Evolutionary conservation across 768 basidiomycete genomes (phyloP), one percentile per base, ranked within the genome.

Genomic region (Mycena capillaripes): DNA sequence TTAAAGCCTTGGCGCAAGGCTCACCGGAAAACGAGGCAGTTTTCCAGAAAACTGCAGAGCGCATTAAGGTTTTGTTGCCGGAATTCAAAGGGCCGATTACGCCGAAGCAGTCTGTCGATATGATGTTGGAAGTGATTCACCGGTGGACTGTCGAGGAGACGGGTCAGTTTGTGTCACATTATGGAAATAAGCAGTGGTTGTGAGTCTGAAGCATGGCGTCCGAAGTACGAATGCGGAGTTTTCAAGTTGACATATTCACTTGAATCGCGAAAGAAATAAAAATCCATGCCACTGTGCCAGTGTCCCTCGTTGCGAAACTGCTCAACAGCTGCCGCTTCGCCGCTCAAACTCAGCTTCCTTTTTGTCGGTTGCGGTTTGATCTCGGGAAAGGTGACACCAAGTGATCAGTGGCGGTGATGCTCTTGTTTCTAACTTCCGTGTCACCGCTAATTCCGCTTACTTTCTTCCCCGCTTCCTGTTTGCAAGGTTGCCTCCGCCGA

Each of bases 71-170:
- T 61, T 53, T 69, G 21, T 32, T 48, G 23, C 69, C 69, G 44
- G 69, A 70, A 61, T 70, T 70, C 61, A 50, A 70, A 36, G 61
- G 69, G 55, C 69, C 69, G 29, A 58, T 70, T 52, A 63, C 69
- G 36, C 32, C 61, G 30, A 29, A 46, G 36, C 42, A 48, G 61
- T 70, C 69, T 36, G 69, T 70, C 21, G 36, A 64, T 32, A 70
- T 70, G 69, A 63, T 63, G 69, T 40, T 70, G 61, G 61, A 70
- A 46, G 69, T 70, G 23, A 70, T 70, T 70, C 50, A 70, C 42
- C 40, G 69, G 34, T 70, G 69, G 69, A 63, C 60, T 62, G 61
- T 70, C n/a, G 69, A 70, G 32, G 42, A 64, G 30, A 70, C 69
- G 53, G 69, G 69, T 25, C 38, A 42, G 53, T 70, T 70, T 46